These are phyloP conservation scores for Erysimum pusillum DNA, from an alignment of 441 rosid species.

Conservation along the genomic window DNA sequence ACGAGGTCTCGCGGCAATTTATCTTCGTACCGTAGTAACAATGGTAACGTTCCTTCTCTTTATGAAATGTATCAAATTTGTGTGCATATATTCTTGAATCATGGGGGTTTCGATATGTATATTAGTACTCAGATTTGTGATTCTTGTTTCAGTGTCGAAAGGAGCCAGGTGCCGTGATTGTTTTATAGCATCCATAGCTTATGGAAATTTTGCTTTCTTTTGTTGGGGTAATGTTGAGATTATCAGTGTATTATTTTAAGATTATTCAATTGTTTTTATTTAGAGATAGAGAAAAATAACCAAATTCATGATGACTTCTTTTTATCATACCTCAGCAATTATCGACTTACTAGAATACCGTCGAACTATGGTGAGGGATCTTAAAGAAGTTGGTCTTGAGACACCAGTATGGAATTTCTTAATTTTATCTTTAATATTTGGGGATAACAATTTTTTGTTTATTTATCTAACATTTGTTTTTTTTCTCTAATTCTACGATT, in stretches of 20 bases:
- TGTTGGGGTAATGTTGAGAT: neutral
- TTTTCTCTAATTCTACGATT: neutral
- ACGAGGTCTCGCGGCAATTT: neutral
- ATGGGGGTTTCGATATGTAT: neutral
- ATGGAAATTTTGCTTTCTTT: neutral
- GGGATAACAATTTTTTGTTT: neutral
- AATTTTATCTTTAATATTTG: neutral
- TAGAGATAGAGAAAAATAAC: neutral
- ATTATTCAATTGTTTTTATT: neutral
- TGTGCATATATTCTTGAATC: too few relatives aligned
- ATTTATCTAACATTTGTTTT: neutral
- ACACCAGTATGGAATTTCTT: neutral
- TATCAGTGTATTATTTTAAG: too few relatives aligned
- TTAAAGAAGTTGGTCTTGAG: neutral
- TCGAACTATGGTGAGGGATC: neutral
- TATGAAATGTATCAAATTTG: too few relatives aligned
- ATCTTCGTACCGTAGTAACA: neutral
- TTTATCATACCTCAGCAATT: neutral
- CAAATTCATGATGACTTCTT: neutral
- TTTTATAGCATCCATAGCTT: neutral
- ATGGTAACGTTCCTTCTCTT: neutral
- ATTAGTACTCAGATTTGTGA: neutral
- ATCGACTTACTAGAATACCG: neutral
- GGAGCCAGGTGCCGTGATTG: neutral
- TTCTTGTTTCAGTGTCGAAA: too few relatives aligned